phyloP scores from a whole-genome alignment of 345 rosid genomes.

The Kandelia obovata region DNA sequence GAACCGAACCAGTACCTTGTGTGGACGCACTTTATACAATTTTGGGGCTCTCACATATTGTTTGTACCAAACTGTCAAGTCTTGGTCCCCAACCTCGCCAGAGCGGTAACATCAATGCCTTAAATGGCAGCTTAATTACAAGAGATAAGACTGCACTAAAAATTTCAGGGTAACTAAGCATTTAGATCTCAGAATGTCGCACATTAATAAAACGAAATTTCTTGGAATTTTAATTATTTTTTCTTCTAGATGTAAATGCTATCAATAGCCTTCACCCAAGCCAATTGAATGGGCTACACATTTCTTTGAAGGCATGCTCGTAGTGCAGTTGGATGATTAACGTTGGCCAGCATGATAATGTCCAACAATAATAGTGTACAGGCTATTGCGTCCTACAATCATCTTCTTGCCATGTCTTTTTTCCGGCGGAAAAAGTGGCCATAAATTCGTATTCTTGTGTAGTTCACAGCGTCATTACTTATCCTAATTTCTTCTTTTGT shows the following conservation, averaged over 20 bases:
- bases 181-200: neutral
- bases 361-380: neutral
- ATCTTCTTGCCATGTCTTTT: too few relatives aligned
- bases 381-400: neutral
- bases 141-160: slow-evolving; percentile 2
- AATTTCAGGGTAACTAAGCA: slow-evolving; percentile 9
- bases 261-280: too few relatives aligned
- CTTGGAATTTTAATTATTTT: too few relatives aligned
- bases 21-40: slow-evolving; percentile 1
- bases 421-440: too few relatives aligned
- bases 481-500: too few relatives aligned
- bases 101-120: slow-evolving; percentile 14
- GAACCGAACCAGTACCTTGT: slow-evolving; percentile 1
- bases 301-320: too few relatives aligned
- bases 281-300: too few relatives aligned
- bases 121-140: slow-evolving; percentile 11
- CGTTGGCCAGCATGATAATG: neutral
- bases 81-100: slow-evolving; percentile 19
- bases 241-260: too few relatives aligned
- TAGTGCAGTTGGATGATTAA: neutral
- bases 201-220: too few relatives aligned
- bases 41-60: slow-evolving; percentile 16
- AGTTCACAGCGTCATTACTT: too few relatives aligned
- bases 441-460: too few relatives aligned
- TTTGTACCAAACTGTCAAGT: slow-evolving; percentile 28